phyloP scores from a whole-genome alignment of 2,329 filamentous ascomycete genomes.

The Epichloe brachyelytri region DNA sequence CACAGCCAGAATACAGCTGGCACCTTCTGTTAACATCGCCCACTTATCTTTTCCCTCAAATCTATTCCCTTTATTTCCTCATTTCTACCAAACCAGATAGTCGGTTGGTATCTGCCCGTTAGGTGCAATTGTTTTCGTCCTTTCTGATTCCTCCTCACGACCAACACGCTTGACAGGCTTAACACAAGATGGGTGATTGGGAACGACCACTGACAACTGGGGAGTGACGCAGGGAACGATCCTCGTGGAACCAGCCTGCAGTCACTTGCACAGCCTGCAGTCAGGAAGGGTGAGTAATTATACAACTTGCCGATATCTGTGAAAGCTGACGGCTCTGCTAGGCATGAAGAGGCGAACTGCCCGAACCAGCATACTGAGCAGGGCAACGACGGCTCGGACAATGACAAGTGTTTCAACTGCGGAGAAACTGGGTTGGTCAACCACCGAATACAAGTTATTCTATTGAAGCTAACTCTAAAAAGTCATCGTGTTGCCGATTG shows the following conservation, averaged over 20 bases:
- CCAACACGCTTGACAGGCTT: background rate
- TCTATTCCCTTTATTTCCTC: background rate
- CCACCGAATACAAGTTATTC: background rate
- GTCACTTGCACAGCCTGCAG: conserved; percentile 3
- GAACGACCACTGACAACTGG: background rate
- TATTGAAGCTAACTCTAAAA: conserved; percentile 3
- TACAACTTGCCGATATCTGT: background rate
- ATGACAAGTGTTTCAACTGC: conserved; percentile 24
- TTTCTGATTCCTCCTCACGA: background rate
- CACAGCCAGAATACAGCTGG: background rate
- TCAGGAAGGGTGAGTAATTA: conserved; percentile 6
- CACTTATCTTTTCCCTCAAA: background rate
- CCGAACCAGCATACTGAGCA: conserved; percentile 4
- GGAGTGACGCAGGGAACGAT: background rate
- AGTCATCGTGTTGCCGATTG: conserved; percentile 24
- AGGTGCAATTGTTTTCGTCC: background rate
- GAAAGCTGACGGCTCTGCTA: background rate
- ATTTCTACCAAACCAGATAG: background rate
- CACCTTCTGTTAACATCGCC: background rate
- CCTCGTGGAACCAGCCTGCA: conserved; percentile 2
- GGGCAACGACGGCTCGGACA: conserved; percentile 4
- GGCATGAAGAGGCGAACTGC: conserved; percentile 5
- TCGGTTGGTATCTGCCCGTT: background rate
- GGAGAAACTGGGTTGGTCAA: conserved; percentile 21
- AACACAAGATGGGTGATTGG: conserved; percentile 5